Base-by-base conservation (phyloP, 495 filamentous ascomycete genomes). In the Podospora conica region DNA sequence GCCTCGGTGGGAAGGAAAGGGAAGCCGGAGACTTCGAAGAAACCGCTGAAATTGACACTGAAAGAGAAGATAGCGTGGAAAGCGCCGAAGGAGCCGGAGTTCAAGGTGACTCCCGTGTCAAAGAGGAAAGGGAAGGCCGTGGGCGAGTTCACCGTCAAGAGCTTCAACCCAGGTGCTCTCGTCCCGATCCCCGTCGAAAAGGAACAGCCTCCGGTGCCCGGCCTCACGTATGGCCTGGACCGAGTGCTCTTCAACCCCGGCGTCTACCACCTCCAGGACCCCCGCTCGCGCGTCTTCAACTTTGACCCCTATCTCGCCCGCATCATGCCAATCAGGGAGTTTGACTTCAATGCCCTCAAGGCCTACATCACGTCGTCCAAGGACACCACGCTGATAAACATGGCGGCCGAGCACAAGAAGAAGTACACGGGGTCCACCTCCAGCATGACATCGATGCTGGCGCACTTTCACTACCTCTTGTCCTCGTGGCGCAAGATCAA, bases 341-440 rank as follows among this genome's bases (percentile, higher is more conserved):
- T 99, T 67, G 91, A 99, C 72, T 98, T 96, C 73, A 83, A 88
- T 66, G 86, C 92, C 3, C 76, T 98, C 23, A 91, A 90, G 74
- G 79, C 85, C 25, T 98, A 95, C 71, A 86, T 96, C 67, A 95
- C 93, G 0, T 96, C 94, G 2, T 98, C 96, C 2, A 86, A 87
- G 71, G 95, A 99, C 73, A 75, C 78, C 5, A 84, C 78, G 1
- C 85, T 98, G 24, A 81, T 85, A 9, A 63, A 77, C 6, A 82
- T 91, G n/a, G 91, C 93, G 1, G 78, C 79, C 58, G 73, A 86
- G 24, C 73, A 88, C 48, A 73, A 80, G n/a, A 93, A 90, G 71
- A 96, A 91, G 71, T 99, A 96, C 72, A 84, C 92, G 3, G 96
- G 96, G 9, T 98, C 95, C 23, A 96, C 95, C 6, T 98, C 95